Percentiles rank a stretch among this genome's conserved stretches.
phyloP scores from a whole-genome alignment of 2,329 filamentous ascomycete genomes.

The Sphaerulina populicola region DNA sequence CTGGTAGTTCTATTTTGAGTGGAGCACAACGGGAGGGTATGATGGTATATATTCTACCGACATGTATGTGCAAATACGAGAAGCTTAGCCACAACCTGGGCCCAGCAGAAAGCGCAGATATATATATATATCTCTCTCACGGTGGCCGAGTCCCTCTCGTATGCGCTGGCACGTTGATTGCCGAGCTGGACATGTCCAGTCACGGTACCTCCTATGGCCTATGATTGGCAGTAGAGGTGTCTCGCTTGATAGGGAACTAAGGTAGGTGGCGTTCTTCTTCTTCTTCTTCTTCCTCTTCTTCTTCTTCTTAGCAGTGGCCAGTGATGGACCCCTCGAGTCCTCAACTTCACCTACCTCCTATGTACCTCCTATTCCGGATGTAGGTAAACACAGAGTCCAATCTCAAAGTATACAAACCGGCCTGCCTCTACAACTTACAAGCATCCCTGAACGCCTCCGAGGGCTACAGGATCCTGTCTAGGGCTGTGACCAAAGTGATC shows the following conservation, averaged over 20 bases:
- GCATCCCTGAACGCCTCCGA: too few relatives aligned
- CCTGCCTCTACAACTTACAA: too few relatives aligned
- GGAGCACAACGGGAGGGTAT: constrained; percentile 7
- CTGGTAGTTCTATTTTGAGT: constrained; percentile 4
- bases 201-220: not conserved
- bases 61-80: constrained; percentile 8
- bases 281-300: too few relatives aligned
- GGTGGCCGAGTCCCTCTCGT: not conserved
- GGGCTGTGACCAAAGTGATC: too few relatives aligned
- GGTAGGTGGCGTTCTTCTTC: too few relatives aligned
- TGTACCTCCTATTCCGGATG: too few relatives aligned
- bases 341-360: too few relatives aligned
- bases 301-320: too few relatives aligned
- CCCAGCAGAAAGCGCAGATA: not conserved
- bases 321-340: too few relatives aligned
- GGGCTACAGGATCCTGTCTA: too few relatives aligned
- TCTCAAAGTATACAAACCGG: too few relatives aligned
- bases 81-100: constrained; percentile 9
- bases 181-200: not conserved
- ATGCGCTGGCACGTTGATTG: not conserved
- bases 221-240: not conserved
- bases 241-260: not conserved
- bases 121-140: not conserved
- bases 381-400: too few relatives aligned
- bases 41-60: not conserved